Percentiles rank a stretch among this genome's conserved stretches.
Conservation (phyloP, 306 rosid species). For the Vicia sativa region DNA sequence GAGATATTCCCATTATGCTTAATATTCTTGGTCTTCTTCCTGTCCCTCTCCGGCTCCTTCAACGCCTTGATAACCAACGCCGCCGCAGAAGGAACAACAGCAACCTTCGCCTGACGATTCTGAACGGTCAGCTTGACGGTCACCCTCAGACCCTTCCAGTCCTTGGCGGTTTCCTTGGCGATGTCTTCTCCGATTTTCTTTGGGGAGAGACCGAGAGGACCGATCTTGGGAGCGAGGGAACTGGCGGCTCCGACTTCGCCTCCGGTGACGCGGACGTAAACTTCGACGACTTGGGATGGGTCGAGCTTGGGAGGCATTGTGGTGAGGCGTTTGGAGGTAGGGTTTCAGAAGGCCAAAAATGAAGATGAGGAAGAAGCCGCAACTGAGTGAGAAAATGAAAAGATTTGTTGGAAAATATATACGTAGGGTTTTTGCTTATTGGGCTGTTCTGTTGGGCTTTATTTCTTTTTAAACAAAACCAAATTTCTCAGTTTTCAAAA, state of each 20-base stretch:
- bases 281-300: conserved; percentile 85
- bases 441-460: not conserved
- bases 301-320: conserved; percentile 93
- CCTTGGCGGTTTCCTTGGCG: conserved; percentile 92
- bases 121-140: conserved; percentile 94
- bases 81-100: conserved; percentile 93
- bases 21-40: conserved; percentile 80
- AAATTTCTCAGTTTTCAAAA: no score
- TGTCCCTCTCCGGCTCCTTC: conserved; percentile 88
- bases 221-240: conserved; percentile 93
- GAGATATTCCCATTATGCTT: conserved; percentile 83
- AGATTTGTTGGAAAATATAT: not conserved
- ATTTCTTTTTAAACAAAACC: not conserved
- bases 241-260: conserved; percentile 96
- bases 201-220: conserved; percentile 89
- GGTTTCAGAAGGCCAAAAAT: conserved; percentile 30
- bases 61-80: conserved; percentile 87
- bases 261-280: conserved; percentile 85
- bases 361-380: not conserved
- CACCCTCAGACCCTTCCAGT: conserved; percentile 90
- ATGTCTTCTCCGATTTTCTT: conserved; percentile 96
- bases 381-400: not conserved
- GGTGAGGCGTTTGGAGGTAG: conserved; percentile 25
- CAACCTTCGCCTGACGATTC: conserved; percentile 89
- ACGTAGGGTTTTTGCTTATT: not conserved